A percentile compares a stretch with the other conserved stretches of the same genome.
Conservation (phyloP, 768 basidiomycete species). For the Kwoniella shandongensis region DNA sequence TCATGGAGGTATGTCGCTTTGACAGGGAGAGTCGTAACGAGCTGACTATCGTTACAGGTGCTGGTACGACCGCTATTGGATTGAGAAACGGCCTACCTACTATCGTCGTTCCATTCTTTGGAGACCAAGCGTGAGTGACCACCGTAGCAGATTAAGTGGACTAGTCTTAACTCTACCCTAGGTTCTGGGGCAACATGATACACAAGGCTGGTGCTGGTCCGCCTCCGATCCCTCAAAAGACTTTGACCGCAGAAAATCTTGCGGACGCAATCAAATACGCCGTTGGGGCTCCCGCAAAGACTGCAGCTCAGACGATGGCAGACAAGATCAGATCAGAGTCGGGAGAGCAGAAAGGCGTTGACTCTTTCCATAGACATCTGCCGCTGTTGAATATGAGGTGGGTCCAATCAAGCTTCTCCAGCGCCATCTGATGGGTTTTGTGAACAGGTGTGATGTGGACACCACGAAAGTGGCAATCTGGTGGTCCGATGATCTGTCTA, state of each 20-base stretch:
- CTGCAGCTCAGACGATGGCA: slow-evolving; percentile 59
- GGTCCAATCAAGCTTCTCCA: slow-evolving; percentile 1
- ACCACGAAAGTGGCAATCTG: slow-evolving; percentile 61
- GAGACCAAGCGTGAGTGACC: slow-evolving; percentile 58
- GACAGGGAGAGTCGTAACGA: neutral
- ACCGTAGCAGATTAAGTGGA: neutral
- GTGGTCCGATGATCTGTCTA: slow-evolving; percentile 59
- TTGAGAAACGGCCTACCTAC: slow-evolving; percentile 64
- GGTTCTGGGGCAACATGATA: slow-evolving; percentile 62
- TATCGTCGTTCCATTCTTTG: slow-evolving; percentile 67
- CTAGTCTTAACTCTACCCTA: slow-evolving; percentile 14
- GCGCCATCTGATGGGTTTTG: slow-evolving; percentile 4
- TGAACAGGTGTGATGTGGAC: slow-evolving; percentile 60
- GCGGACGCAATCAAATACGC: slow-evolving; percentile 61
- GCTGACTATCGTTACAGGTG: slow-evolving; percentile 49
- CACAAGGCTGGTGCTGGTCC: slow-evolving; percentile 65
- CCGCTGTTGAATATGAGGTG: slow-evolving; percentile 64
- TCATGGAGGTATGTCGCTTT: slow-evolving; percentile 57
- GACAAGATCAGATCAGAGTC: slow-evolving; percentile 59
- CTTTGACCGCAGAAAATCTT: slow-evolving; percentile 59
- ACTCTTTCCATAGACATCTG: slow-evolving; percentile 64
- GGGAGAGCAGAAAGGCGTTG: slow-evolving; percentile 53
- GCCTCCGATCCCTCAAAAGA: slow-evolving; percentile 61
- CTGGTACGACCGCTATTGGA: slow-evolving; percentile 67
- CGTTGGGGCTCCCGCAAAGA: slow-evolving; percentile 57